phyloP scores from a whole-genome alignment of 139 green algal species.

The Coelastrella sp. region DNA sequence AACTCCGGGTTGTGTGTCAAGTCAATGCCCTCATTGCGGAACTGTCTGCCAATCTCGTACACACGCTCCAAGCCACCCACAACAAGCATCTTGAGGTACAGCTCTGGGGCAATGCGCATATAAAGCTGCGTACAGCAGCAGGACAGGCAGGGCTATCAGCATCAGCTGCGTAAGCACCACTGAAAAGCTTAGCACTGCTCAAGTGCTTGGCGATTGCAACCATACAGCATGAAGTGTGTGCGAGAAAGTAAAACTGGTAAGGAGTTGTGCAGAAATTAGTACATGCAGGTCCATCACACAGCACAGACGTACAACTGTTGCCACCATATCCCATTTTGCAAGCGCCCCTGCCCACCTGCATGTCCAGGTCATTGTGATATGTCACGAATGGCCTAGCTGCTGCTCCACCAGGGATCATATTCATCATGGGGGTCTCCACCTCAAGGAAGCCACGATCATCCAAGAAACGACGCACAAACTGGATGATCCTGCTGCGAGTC shows the following conservation, averaged over 20 bases:
- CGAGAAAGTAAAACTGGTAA: background rate
- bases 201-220: background rate
- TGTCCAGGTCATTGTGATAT: slow-evolving; percentile 99
- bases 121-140: slow-evolving; percentile 77
- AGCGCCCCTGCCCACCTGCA: slow-evolving; percentile 57
- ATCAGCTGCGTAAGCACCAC: background rate
- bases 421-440: slow-evolving; percentile 97
- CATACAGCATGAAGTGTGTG: background rate
- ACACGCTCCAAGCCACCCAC: slow-evolving; percentile 98
- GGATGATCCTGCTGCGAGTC: slow-evolving; percentile 85
- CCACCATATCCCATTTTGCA: background rate
- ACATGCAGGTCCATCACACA: background rate
- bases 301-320: background rate
- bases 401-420: slow-evolving; percentile 95
- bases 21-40: slow-evolving; percentile 98
- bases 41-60: slow-evolving; percentile 91
- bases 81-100: slow-evolving; percentile 99
- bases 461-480: slow-evolving; percentile 91
- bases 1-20: slow-evolving; percentile 99
- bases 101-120: slow-evolving; percentile 98
- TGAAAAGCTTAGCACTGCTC: background rate
- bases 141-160: background rate
- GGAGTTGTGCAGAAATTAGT: background rate
- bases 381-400: slow-evolving; percentile 97
- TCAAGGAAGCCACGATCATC: slow-evolving; percentile 95